Conservation (phyloP, 179 eudicot species). For the Beta lomatogona region DNA sequence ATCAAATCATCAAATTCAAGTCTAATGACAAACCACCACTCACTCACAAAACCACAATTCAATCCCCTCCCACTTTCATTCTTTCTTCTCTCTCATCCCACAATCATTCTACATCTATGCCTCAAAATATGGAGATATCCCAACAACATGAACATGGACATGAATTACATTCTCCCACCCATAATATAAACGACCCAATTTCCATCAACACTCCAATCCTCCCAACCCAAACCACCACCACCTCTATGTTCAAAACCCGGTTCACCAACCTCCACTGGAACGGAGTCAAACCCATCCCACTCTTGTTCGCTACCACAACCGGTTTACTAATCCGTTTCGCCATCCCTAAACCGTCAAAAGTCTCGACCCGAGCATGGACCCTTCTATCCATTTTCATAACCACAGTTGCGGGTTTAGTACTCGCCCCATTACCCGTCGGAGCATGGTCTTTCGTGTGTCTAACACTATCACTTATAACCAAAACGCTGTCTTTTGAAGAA, state of each 20-base stretch:
- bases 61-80: neutral
- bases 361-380: slow-evolving; percentile 52
- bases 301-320: slow-evolving; percentile 33
- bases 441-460: slow-evolving; percentile 65
- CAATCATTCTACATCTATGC: neutral
- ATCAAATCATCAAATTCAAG: no score
- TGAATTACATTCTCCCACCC: neutral
- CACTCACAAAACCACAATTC: neutral
- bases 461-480: slow-evolving; percentile 41
- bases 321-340: slow-evolving; percentile 63
- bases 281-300: slow-evolving; percentile 50
- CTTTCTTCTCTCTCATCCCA: neutral
- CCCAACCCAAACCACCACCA: slow-evolving; percentile 8
- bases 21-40: neutral
- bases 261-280: slow-evolving; percentile 10
- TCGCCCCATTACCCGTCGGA: slow-evolving; percentile 60
- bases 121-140: slow-evolving; percentile 20
- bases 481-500: slow-evolving; percentile 52
- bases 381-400: slow-evolving; percentile 55
- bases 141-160: slow-evolving; percentile 9
- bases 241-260: slow-evolving; percentile 7
- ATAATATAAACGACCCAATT: neutral
- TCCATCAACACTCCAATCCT: slow-evolving; percentile 4
- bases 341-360: slow-evolving; percentile 49
- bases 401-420: slow-evolving; percentile 52